These are phyloP conservation scores for Chlorella sp. DNA, from an alignment of 139 green algal species.

Conservation along the genomic window DNA sequence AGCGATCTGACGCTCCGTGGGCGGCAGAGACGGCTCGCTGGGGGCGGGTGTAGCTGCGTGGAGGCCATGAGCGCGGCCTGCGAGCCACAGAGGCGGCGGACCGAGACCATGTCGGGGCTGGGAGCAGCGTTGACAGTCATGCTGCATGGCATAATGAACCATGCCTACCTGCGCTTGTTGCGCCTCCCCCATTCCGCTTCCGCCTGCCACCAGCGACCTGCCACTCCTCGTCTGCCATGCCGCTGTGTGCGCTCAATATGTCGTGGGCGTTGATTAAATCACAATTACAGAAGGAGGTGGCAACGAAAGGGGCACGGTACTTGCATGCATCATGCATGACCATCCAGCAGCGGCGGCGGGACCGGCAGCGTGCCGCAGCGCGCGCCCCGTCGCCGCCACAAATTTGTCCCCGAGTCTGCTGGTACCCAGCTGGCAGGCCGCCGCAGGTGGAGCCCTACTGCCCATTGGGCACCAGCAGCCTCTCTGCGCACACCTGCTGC, in stretches of 20 bases:
- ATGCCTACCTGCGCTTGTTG: background rate
- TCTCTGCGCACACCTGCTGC: constrained; percentile 44
- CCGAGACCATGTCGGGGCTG: too few species aligned
- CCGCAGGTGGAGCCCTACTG: background rate
- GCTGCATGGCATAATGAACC: background rate
- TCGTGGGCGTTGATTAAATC: background rate
- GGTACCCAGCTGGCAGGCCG: background rate
- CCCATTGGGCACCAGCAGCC: constrained; percentile 7
- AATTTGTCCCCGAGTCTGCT: too few species aligned
- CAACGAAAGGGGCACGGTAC: too few species aligned
- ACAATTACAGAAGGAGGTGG: background rate
- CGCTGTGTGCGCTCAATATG: background rate
- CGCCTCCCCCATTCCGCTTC: background rate
- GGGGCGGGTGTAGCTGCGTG: too few species aligned
- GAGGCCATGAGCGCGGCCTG: background rate
- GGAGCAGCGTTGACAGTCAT: background rate
- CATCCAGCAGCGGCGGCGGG: too few species aligned
- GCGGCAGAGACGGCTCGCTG: background rate
- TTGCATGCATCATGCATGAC: too few species aligned
- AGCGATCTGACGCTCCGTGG: background rate
- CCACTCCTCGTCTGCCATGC: constrained; percentile 10
- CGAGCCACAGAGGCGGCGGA: too few species aligned
- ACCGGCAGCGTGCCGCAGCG: background rate
- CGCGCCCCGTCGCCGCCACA: too few species aligned
- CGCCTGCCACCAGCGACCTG: background rate